Percentiles rank a stretch among this genome's conserved stretches.
phyloP scores from a whole-genome alignment of 768 basidiomycete genomes.

The Suillus subalutaceus region DNA sequence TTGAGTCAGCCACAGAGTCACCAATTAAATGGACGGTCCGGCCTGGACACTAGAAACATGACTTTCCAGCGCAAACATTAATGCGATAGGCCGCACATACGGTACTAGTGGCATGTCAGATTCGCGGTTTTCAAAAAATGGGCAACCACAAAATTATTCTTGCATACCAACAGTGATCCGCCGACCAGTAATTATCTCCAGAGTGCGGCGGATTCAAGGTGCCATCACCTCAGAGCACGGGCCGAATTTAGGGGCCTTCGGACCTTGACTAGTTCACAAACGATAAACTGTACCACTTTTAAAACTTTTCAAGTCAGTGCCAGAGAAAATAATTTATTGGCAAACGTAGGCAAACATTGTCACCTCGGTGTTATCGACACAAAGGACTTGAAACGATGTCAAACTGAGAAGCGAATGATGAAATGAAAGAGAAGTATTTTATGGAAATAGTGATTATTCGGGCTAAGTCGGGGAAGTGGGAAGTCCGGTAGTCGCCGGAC shows the following conservation, averaged over 20 bases:
- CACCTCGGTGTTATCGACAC: background rate
- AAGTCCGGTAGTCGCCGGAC: conserved; percentile 13
- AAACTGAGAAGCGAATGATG: background rate
- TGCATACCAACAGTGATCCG: background rate
- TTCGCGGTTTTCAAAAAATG: background rate
- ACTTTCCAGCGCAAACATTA: background rate
- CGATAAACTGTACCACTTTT: background rate
- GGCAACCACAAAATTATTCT: background rate
- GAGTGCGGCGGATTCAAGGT: background rate
- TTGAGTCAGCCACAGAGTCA: background rate
- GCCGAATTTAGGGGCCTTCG: background rate
- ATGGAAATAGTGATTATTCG: conserved; percentile 1
- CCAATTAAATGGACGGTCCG: background rate
- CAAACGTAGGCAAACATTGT: background rate
- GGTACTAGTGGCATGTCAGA: background rate
- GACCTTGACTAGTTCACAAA: background rate
- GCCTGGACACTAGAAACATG: background rate
- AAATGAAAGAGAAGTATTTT: conserved; percentile 4
- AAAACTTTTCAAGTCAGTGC: background rate
- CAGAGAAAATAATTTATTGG: background rate
- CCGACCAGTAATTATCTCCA: background rate
- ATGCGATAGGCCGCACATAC: background rate
- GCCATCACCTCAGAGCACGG: background rate
- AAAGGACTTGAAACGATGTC: background rate
- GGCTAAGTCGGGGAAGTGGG: conserved; percentile 7